These are phyloP conservation scores for Salvia sclarea DNA, from an alignment of 305 asterid genomes.

Conservation along the genomic window DNA sequence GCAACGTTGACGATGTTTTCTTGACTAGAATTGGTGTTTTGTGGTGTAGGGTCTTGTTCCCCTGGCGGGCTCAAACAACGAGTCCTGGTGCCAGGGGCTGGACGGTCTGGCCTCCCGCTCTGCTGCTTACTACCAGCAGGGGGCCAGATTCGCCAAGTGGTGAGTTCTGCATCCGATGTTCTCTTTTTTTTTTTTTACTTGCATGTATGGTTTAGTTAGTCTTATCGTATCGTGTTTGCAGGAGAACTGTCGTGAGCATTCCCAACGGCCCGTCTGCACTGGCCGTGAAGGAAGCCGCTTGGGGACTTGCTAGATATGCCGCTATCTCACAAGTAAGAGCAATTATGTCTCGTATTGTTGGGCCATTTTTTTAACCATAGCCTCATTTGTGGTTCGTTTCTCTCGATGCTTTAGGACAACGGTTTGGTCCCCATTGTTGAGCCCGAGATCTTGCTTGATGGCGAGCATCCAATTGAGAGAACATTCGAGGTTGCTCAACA, in stretches of 20 bases:
- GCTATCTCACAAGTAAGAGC: conserved; percentile 59
- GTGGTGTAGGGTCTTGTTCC: conserved; percentile 67
- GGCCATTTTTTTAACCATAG: neutral
- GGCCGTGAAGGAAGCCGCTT: conserved; percentile 74
- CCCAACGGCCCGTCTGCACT: conserved; percentile 74
- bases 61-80: conserved; percentile 65
- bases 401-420: conserved; percentile 45
- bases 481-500: conserved; percentile 59
- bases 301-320: conserved; percentile 82
- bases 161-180: conserved; percentile 8
- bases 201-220: too few relatives aligned
- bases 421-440: conserved; percentile 71
- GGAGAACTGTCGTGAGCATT: conserved; percentile 77
- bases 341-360: neutral
- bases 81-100: conserved; percentile 85
- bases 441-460: conserved; percentile 72
- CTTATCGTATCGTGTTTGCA: neutral
- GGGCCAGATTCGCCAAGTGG: conserved; percentile 79
- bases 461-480: conserved; percentile 47
- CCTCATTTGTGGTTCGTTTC: neutral
- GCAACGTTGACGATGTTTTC: neutral
- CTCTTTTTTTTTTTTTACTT: neutral
- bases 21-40: neutral
- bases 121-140: conserved; percentile 74
- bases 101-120: conserved; percentile 75